A percentile compares a stretch with the other conserved stretches of the same genome.
These are phyloP conservation scores for Globisporangium paroecandrum DNA, from an alignment of 352 stramenopile species.

Conservation along the genomic window DNA sequence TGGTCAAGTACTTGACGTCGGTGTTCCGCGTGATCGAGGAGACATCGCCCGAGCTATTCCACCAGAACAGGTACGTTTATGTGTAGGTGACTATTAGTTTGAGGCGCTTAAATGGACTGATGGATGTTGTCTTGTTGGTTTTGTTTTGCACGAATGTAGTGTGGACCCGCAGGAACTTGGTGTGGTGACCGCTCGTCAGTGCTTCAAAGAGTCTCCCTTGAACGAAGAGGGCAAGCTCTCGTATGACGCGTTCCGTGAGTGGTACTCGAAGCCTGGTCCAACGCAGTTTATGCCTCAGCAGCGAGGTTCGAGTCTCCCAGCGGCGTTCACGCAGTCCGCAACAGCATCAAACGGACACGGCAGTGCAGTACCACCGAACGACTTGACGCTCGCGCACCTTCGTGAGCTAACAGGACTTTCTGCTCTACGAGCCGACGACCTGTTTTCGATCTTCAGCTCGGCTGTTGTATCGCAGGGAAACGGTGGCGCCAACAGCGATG, in stretches of 20 bases:
- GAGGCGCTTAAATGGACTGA: neutral
- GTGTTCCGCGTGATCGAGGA: constrained; percentile 81
- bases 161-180: constrained; percentile 64
- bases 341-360: neutral
- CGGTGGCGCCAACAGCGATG: constrained; percentile 11
- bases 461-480: constrained; percentile 14
- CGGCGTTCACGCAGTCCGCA: constrained; percentile 7
- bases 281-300: constrained; percentile 30
- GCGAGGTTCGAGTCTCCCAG: neutral
- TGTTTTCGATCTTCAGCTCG: constrained; percentile 57
- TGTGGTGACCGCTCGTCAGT: constrained; percentile 64
- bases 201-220: constrained; percentile 68
- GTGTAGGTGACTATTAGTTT: neutral
- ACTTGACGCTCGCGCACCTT: constrained; percentile 30
- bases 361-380: neutral
- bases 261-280: constrained; percentile 70
- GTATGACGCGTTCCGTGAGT: constrained; percentile 68
- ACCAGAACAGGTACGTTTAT: constrained; percentile 53
- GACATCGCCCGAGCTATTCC: constrained; percentile 64
- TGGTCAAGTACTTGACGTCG: constrained; percentile 84
- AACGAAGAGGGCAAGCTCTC: constrained; percentile 67
- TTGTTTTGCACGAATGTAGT: constrained; percentile 21
- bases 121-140: neutral
- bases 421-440: constrained; percentile 45
- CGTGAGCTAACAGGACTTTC: constrained; percentile 55